A percentile compares a stretch with the other conserved stretches of the same genome.
Evolutionary conservation across 2,329 filamentous ascomycete species (phyloP).

Genomic region (Trichophyton equinum): DNA sequence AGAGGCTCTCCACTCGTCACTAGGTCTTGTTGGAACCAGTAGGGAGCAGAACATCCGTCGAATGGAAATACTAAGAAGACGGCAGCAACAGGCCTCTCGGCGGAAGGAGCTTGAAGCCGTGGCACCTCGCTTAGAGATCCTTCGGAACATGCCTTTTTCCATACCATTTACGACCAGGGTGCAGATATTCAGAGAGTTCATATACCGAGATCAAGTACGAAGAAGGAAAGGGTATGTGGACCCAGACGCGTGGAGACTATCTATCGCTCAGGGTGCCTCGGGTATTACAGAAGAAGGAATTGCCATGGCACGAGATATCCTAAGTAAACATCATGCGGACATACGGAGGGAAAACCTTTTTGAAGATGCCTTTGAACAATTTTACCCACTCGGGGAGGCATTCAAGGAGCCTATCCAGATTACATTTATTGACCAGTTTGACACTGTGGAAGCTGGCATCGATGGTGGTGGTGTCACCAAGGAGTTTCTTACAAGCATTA

Average conservation of each 20-base stretch:
- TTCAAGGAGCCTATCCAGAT: slow-evolving; percentile 95
- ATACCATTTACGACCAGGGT: slow-evolving; percentile 88
- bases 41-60: slow-evolving; percentile 50
- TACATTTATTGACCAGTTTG: slow-evolving; percentile 87
- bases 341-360: slow-evolving; percentile 72
- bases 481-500: slow-evolving; percentile 84
- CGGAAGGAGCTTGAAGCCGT: slow-evolving; percentile 64
- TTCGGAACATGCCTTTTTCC: slow-evolving; percentile 93
- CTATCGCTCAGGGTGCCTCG: slow-evolving; percentile 37
- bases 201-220: slow-evolving; percentile 66
- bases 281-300: slow-evolving; percentile 30
- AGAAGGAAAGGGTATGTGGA: slow-evolving; percentile 57
- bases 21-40: slow-evolving; percentile 43
- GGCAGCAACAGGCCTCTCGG: slow-evolving; percentile 54
- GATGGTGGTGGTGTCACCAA: slow-evolving; percentile 96
- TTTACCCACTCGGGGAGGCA: slow-evolving; percentile 66
- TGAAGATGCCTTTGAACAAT: slow-evolving; percentile 70
- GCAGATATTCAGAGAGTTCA: slow-evolving; percentile 84
- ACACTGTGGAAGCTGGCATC: slow-evolving; percentile 77
- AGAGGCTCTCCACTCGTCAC: slow-evolving; percentile 23
- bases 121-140: slow-evolving; percentile 73
- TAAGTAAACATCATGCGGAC: slow-evolving; percentile 57
- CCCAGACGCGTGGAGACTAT: slow-evolving; percentile 61
- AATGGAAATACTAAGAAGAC: slow-evolving; percentile 49
- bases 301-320: slow-evolving; percentile 27